Evolutionary conservation across 768 basidiomycete species (phyloP).

Genomic region (Suillus hirtellus): DNA sequence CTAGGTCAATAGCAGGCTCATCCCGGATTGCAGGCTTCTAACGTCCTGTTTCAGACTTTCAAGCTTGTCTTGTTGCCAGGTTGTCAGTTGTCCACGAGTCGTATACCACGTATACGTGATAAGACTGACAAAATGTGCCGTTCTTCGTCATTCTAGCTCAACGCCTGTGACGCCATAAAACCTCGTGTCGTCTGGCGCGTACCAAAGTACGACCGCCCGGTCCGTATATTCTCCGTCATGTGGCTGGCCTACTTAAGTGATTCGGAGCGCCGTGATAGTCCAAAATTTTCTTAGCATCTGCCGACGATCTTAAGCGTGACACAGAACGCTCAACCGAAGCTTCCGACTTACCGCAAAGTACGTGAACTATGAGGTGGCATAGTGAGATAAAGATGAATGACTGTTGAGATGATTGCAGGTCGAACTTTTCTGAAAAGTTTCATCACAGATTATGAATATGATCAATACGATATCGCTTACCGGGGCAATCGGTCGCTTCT

Average conservation of each 20-base stretch:
- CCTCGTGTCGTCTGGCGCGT: background rate
- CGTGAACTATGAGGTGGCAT: background rate
- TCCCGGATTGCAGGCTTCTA: background rate
- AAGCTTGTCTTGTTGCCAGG: background rate
- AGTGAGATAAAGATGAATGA: background rate
- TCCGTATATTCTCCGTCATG: background rate
- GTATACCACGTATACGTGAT: background rate
- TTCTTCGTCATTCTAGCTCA: background rate
- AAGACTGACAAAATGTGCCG: background rate
- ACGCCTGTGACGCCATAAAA: background rate
- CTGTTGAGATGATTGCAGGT: background rate
- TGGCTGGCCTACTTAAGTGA: background rate
- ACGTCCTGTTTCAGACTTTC: background rate
- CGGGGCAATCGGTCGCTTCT: slow-evolving; percentile 1
- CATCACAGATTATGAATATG: background rate
- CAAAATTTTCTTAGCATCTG: background rate
- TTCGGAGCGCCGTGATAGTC: background rate
- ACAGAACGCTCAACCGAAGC: background rate
- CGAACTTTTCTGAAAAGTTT: background rate
- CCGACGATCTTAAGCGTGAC: background rate
- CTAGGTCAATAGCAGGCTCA: background rate
- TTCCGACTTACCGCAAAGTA: background rate
- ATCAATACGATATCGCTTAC: background rate
- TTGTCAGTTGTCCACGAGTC: background rate
- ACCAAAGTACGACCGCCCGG: background rate